These are phyloP conservation scores for Penicillium sp. DNA, from an alignment of 2,329 filamentous ascomycete genomes.

Conservation along the genomic window DNA sequence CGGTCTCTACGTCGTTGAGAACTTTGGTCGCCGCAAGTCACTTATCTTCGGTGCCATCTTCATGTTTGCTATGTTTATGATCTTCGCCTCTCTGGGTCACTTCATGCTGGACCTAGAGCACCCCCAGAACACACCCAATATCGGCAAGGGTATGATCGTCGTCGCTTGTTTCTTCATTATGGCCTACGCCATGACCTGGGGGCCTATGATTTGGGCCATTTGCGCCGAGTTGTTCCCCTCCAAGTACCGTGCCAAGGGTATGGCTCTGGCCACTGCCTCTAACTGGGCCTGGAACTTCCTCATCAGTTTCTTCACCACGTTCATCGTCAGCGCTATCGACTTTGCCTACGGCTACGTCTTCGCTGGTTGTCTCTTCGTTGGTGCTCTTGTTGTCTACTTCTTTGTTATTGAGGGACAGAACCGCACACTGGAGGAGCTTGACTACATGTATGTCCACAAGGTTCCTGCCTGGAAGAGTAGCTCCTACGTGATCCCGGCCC, in stretches of 20 bases:
- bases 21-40: slow-evolving; percentile 62
- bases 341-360: slow-evolving; percentile 74
- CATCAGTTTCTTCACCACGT: slow-evolving; percentile 70
- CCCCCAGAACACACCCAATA: slow-evolving; percentile 43
- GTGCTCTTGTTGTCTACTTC: slow-evolving; percentile 61
- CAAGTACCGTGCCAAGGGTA: slow-evolving; percentile 62
- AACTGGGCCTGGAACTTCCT: slow-evolving; percentile 74
- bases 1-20: slow-evolving; percentile 64
- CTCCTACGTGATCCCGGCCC: slow-evolving; percentile 37
- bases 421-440: slow-evolving; percentile 67
- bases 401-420: slow-evolving; percentile 70
- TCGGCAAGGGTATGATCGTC: slow-evolving; percentile 65
- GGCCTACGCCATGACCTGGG: slow-evolving; percentile 66
- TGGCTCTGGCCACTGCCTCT: slow-evolving; percentile 71
- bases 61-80: slow-evolving; percentile 61
- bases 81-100: slow-evolving; percentile 57
- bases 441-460: slow-evolving; percentile 64
- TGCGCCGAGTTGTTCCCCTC: slow-evolving; percentile 42
- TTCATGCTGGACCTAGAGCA: slow-evolving; percentile 36
- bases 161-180: slow-evolving; percentile 68
- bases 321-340: slow-evolving; percentile 66
- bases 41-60: slow-evolving; percentile 61
- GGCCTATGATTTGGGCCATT: slow-evolving; percentile 53
- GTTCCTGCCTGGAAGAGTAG: slow-evolving; percentile 57
- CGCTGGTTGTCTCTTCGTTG: slow-evolving; percentile 63